Conservation (phyloP, 1,284 basidiomycete species). For the Ceratobasidium sp. region DNA sequence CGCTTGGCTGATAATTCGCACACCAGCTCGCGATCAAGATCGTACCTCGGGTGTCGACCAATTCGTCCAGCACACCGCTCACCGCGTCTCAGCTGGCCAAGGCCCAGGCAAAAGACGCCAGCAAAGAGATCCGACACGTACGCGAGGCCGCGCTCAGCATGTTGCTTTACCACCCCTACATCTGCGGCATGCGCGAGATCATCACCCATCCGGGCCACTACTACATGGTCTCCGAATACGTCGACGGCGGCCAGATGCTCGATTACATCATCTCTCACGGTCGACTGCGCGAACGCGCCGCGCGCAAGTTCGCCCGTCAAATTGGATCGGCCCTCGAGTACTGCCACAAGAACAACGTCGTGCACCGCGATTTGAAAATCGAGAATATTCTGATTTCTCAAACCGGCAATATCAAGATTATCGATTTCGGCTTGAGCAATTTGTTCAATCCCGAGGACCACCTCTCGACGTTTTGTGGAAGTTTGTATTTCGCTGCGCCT, state of each 20-base stretch:
- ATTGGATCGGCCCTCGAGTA: slow-evolving; percentile 96
- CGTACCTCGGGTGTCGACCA: slow-evolving; percentile 71
- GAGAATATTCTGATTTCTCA: slow-evolving; percentile 99
- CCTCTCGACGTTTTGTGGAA: slow-evolving; percentile 96
- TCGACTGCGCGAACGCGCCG: slow-evolving; percentile 92
- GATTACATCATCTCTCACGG: slow-evolving; percentile 99
- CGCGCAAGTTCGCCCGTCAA: slow-evolving; percentile 96
- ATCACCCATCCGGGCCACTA: slow-evolving; percentile 95
- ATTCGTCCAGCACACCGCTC: slow-evolving; percentile 56
- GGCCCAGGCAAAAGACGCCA: slow-evolving; percentile 88
- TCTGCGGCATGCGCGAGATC: slow-evolving; percentile 99
- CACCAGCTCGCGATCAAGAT: slow-evolving; percentile 96
- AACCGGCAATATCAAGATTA: slow-evolving; percentile 99
- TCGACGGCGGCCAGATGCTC: slow-evolving; percentile 99
- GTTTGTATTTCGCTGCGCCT: slow-evolving; percentile 97
- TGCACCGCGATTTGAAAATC: slow-evolving; percentile 98
- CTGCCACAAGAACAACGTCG: slow-evolving; percentile 96
- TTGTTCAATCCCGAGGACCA: slow-evolving; percentile 88
- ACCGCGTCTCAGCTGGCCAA: slow-evolving; percentile 73
- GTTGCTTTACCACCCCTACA: slow-evolving; percentile 96
- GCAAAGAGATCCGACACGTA: slow-evolving; percentile 95
- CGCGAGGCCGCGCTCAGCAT: slow-evolving; percentile 94
- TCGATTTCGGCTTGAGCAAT: slow-evolving; percentile 98
- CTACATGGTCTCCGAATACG: slow-evolving; percentile 99
- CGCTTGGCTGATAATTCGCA: slow-evolving; percentile 17